phyloP scores from a whole-genome alignment of 129 eudicot genomes.

The Flaveria brownii region DNA sequence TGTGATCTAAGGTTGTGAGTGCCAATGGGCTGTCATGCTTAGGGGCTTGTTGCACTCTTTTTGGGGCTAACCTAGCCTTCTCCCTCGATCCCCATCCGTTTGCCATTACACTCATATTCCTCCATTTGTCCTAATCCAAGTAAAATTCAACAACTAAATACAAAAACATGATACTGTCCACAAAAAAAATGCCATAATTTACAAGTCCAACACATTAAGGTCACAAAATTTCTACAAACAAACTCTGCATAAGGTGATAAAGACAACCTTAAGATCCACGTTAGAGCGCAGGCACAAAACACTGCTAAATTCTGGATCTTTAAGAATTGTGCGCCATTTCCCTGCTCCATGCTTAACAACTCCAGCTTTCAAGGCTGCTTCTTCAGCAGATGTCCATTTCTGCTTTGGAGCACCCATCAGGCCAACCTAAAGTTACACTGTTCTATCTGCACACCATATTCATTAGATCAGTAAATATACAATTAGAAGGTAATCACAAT shows the following conservation, averaged over 20 bases:
- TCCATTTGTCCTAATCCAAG: constrained; percentile 82
- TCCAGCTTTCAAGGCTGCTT: constrained; percentile 95
- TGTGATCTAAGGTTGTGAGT: constrained; percentile 39
- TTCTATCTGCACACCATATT: constrained; percentile 24
- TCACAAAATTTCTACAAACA: neutral
- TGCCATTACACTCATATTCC: constrained; percentile 97
- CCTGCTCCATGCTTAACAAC: constrained; percentile 92
- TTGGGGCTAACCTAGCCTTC: constrained; percentile 76
- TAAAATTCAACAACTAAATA: constrained; percentile 6
- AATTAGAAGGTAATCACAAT: neutral
- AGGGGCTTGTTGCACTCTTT: constrained; percentile 55
- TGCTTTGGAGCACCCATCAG: constrained; percentile 95
- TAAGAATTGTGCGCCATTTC: constrained; percentile 96
- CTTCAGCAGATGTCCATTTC: constrained; percentile 93
- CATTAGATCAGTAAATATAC: neutral
- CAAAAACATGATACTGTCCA: neutral
- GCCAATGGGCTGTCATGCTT: constrained; percentile 60
- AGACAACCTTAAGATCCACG: constrained; percentile 84
- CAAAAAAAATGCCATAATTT: neutral
- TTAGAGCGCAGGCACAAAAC: constrained; percentile 78
- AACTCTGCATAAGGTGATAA: constrained; percentile 6
- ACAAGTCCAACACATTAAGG: neutral
- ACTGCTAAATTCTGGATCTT: constrained; percentile 88
- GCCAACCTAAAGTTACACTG: constrained; percentile 9
- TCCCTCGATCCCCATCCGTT: constrained; percentile 89